Evolutionary conservation across 371 early-diverging fungal species (phyloP), one percentile per base, ranked within the genome.

Genomic region (Apophysomyces variabilis): DNA sequence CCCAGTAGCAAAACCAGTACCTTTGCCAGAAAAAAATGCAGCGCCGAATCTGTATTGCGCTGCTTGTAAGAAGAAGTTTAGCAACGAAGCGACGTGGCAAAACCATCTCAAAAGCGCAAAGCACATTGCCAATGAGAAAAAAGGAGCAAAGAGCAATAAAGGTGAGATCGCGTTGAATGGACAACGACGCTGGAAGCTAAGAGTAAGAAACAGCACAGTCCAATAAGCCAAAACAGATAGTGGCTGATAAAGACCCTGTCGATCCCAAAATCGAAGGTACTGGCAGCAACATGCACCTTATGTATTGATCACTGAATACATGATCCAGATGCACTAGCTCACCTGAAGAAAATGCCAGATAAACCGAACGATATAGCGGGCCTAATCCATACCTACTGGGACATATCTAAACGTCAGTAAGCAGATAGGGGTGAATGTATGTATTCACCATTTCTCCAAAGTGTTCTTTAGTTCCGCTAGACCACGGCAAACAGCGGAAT

Each of bases 91-190:
- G 14, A 82, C 79, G 0, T 77, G 62, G 65, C 63, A 70, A 26
- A 70, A 73, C 13, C 82, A 82, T 43, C 38, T 82, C 38, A 82
- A 79, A 35, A 82, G 82, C 58, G 75, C 79, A 21, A 82, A 82
- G 36, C 82, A 82, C 61, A 66, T 79, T 50, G 74, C 79, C 5
- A 79, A 75, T 54, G 73, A 38, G 66, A 80, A 69, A 74, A 71
- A 54, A 73, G 72, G 57, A 37, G 44, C 14, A 47, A 65, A 44
- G 35, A 66, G 18, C 54, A 37, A 45, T 14, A 16, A 60, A 62
- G 38, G 16, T 38, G 46, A 16, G 38, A 16, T 21, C 7, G 26
- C 13, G 1, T 0, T n/a, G 43, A 60, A 32, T 61, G n/a, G 16
- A 43, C 1, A 9, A 7, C 37, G 26, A 7, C 26, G 56, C 57